These are phyloP conservation scores for Oryza meridionalis DNA, from an alignment of 176 grass and related monocot genomes.

Conservation along the genomic window DNA sequence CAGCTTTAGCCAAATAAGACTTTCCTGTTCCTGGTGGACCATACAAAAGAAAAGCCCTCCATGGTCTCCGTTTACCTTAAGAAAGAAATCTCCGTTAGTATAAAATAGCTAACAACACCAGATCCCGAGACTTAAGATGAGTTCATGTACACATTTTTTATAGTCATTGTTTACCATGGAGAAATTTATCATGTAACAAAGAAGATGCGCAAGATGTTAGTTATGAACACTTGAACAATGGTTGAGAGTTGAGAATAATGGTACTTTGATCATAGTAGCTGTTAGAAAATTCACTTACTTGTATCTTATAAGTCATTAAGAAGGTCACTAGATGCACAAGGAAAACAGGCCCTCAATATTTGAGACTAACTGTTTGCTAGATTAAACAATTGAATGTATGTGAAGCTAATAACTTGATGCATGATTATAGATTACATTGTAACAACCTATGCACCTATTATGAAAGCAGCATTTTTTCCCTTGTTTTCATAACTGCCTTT, in stretches of 20 bases:
- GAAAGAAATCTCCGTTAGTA: slow-evolving; percentile 26
- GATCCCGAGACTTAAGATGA: slow-evolving; percentile 5
- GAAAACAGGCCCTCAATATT: background rate
- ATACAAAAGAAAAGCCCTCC: slow-evolving; percentile 98
- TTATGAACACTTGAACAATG: background rate
- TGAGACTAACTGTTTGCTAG: background rate
- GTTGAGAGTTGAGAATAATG: background rate
- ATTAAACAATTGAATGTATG: background rate
- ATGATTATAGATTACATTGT: background rate
- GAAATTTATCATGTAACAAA: background rate
- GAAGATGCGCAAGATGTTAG: background rate
- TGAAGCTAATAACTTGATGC: background rate
- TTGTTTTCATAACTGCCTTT: background rate
- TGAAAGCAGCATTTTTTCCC: background rate
- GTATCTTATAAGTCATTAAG: background rate
- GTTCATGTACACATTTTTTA: slow-evolving; percentile 1
- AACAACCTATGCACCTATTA: slow-evolving; percentile 1
- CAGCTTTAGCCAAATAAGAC: slow-evolving; percentile 97
- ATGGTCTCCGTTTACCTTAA: slow-evolving; percentile 90
- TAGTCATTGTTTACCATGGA: background rate
- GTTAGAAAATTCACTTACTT: background rate
- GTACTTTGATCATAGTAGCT: background rate
- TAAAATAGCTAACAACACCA: slow-evolving; percentile 3
- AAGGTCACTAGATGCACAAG: background rate
- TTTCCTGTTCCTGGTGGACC: slow-evolving; percentile 99